Evolutionary conservation across 306 rosid species (phyloP).

Genomic region (Hippophae rhamnoides): DNA sequence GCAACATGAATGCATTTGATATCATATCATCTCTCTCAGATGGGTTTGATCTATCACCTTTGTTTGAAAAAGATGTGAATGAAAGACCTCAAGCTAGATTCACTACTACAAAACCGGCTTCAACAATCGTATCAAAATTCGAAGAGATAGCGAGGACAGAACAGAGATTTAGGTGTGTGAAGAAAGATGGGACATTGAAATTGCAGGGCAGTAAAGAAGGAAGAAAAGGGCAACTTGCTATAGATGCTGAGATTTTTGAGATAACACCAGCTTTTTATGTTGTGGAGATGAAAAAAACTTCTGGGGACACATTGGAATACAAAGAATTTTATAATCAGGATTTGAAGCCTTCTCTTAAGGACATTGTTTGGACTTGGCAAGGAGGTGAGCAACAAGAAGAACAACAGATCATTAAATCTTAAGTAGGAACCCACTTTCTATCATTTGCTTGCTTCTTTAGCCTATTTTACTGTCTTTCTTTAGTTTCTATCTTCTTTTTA

Average conservation of each 20-base stretch:
- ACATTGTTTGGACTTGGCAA: constrained; percentile 56
- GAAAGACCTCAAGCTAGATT: constrained; percentile 24
- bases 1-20: constrained; percentile 57
- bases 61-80: constrained; percentile 38
- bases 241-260: constrained; percentile 68
- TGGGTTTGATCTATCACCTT: constrained; percentile 58
- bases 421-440: too few relatives aligned
- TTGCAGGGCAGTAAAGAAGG: constrained; percentile 45
- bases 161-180: constrained; percentile 33
- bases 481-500: too few relatives aligned
- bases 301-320: constrained; percentile 61
- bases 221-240: constrained; percentile 37
- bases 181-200: constrained; percentile 39
- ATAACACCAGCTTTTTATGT: constrained; percentile 45
- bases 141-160: constrained; percentile 46
- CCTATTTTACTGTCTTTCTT: too few relatives aligned
- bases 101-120: constrained; percentile 31
- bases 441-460: too few relatives aligned
- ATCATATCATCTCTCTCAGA: constrained; percentile 52
- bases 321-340: constrained; percentile 30
- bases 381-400: constrained; percentile 25
- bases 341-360: constrained; percentile 44
- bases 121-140: constrained; percentile 41
- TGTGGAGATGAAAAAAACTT: constrained; percentile 57
- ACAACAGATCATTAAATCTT: background rate